Evolutionary conservation across 441 rosid species (phyloP), one percentile per base, ranked within the genome.

Genomic region (Populus tomentosa): DNA sequence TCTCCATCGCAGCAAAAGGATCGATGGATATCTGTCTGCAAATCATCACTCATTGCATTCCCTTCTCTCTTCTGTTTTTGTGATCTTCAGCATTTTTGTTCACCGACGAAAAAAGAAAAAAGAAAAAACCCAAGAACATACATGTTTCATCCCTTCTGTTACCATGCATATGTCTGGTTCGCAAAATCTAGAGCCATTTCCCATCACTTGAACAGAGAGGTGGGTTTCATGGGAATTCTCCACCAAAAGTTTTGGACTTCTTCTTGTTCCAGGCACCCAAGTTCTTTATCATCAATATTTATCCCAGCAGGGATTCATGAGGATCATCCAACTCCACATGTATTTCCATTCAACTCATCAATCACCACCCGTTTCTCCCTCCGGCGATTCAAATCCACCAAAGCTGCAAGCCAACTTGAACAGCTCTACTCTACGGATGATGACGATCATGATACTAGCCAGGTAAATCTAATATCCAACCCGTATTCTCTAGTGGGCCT

Each of bases 81-180:
- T 61, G 23, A 10, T 61, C 21, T 3, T 2, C 62, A 7, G 23
- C 62, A 20, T 6, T 56, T 56, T 18, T 6, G 20, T 21, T 8
- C 24, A 61, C 26, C 1, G 5, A 10, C 0, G 6, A 23, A 21
- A 23, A 7, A 23, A 21, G 10, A 7, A 8, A 4, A 23, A n/a
- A 21, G 36, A 4, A 9, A 26, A 21, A n/a, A 18, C 46, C 4
- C 1, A 10, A 40, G 1, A 36, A 2, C 4, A 1, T 38, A 21
- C 10, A 18, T 10, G 1, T 32, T 32, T 11, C 50, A 21, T 61
- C 65, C 13, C 21, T 23, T 10, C 30, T 9, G 0, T 56, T 4
- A 26, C 5, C 67, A 88, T 88, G 93, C 82, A n/a, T n/a, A 86
- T 46, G 69, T 83, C 10, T 85, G 86, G 89, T 26, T 85, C 10